Conservation (phyloP, 2,329 filamentous ascomycete species). For the Colletotrichum sublineola region DNA sequence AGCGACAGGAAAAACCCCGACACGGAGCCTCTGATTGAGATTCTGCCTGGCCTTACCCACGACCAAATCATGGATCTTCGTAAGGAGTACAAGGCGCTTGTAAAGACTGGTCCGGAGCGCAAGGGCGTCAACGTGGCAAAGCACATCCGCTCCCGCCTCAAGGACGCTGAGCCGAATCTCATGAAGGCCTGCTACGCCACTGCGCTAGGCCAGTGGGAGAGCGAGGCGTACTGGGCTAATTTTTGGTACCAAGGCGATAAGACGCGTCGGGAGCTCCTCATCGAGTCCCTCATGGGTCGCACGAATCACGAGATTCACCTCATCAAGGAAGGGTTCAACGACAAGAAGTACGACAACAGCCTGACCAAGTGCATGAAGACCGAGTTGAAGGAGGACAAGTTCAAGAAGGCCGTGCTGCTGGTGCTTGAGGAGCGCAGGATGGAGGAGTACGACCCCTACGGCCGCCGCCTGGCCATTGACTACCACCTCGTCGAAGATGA, state of each 20-base stretch:
- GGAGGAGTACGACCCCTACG: conserved; percentile 80
- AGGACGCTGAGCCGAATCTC: conserved; percentile 79
- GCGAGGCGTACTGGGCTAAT: conserved; percentile 97
- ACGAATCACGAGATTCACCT: conserved; percentile 86
- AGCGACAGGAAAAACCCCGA: conserved; percentile 71
- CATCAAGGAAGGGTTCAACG: conserved; percentile 90
- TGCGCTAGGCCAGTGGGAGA: conserved; percentile 90
- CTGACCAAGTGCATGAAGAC: conserved; percentile 88
- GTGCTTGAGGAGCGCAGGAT: conserved; percentile 87
- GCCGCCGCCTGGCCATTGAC: conserved; percentile 70
- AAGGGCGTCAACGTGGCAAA: conserved; percentile 89
- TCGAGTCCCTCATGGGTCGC: conserved; percentile 92
- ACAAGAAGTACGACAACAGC: conserved; percentile 90
- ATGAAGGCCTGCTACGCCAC: conserved; percentile 94
- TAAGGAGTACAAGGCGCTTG: conserved; percentile 89
- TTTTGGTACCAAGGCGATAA: conserved; percentile 95
- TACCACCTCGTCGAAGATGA: conserved; percentile 75
- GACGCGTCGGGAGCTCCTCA: conserved; percentile 87
- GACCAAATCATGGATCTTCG: conserved; percentile 90
- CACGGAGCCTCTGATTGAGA: conserved; percentile 79
- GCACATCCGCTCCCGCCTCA: conserved; percentile 82
- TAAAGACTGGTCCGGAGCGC: conserved; percentile 80
- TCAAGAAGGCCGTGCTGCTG: conserved; percentile 87
- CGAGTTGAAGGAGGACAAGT: conserved; percentile 96
- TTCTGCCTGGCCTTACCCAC: conserved; percentile 86